These are phyloP conservation scores for Saccharomycopsis hybrid DNA, from an alignment of 1,139 yeast genomes.

Conservation along the genomic window DNA sequence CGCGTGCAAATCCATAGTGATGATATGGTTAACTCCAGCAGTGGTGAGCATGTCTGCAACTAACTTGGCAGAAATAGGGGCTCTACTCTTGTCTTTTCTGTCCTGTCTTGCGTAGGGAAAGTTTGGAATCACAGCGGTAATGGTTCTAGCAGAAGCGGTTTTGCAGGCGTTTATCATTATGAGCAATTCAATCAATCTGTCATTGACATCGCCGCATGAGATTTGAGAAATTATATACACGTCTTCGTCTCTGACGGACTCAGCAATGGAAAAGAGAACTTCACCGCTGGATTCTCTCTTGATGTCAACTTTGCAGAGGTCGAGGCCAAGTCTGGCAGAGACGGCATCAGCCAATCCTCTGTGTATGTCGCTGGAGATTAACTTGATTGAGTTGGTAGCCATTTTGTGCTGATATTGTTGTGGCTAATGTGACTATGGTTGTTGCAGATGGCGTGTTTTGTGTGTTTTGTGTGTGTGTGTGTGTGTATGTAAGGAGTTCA, in stretches of 20 bases:
- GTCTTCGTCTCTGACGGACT: slow-evolving; percentile 95
- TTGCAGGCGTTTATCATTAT: slow-evolving; percentile 94
- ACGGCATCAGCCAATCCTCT: slow-evolving; percentile 84
- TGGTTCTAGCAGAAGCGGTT: slow-evolving; percentile 90
- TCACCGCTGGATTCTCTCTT: slow-evolving; percentile 71
- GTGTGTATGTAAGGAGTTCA: no score
- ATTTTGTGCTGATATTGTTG: slow-evolving; percentile 27
- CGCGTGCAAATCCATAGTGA: slow-evolving; percentile 96
- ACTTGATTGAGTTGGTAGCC: slow-evolving; percentile 82
- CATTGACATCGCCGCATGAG: slow-evolving; percentile 77
- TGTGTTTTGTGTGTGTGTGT: no score
- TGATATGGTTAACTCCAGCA: slow-evolving; percentile 95
- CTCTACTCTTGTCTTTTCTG: slow-evolving; percentile 91
- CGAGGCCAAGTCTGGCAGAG: slow-evolving; percentile 44
- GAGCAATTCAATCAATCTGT: slow-evolving; percentile 76
- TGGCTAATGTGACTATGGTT: no score
- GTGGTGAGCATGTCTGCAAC: slow-evolving; percentile 94
- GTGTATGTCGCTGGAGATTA: slow-evolving; percentile 85
- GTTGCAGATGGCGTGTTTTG: no score
- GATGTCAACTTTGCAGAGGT: slow-evolving; percentile 37
- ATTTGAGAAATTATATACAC: slow-evolving; percentile 83
- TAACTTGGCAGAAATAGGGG: slow-evolving; percentile 94
- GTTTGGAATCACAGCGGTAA: slow-evolving; percentile 91
- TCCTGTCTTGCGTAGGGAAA: slow-evolving; percentile 98
- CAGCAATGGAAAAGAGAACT: slow-evolving; percentile 88